Evolutionary conservation across 2,329 filamentous ascomycete species (phyloP).

Genomic region (Corinectria fuckeliana): DNA sequence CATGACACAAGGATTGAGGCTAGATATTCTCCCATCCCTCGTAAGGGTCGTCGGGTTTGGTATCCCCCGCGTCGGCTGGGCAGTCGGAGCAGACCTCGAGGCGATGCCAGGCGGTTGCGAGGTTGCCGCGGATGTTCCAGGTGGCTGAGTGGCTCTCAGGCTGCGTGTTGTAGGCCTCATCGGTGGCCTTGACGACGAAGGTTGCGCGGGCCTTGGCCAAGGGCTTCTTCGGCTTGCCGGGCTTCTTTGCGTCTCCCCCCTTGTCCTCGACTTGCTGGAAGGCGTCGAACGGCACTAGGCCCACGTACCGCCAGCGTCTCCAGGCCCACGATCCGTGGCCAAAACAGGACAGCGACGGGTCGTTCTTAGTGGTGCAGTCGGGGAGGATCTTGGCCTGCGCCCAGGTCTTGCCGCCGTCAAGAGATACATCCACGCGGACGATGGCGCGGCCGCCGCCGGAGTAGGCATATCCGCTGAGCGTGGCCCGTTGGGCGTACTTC

Average conservation of each 20-base stretch:
- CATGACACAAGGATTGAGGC: background rate
- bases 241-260: constrained; percentile 2
- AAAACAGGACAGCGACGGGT: constrained; percentile 38
- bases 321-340: constrained; percentile 66
- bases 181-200: constrained; percentile 69
- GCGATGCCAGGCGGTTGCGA: constrained; percentile 72
- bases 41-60: constrained; percentile 8
- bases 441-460: constrained; percentile 71
- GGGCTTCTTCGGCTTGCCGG: background rate
- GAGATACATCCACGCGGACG: constrained; percentile 70
- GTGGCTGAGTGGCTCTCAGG: constrained; percentile 65
- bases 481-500: constrained; percentile 38
- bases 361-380: constrained; percentile 48
- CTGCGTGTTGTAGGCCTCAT: constrained; percentile 71
- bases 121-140: constrained; percentile 69
- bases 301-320: constrained; percentile 67
- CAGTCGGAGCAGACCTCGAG: constrained; percentile 51
- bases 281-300: constrained; percentile 47
- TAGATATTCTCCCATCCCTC: constrained; percentile 12
- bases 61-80: constrained; percentile 5
- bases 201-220: constrained; percentile 49
- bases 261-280: constrained; percentile 32
- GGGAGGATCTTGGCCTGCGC: constrained; percentile 66
- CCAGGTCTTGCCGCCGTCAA: constrained; percentile 70
- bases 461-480: constrained; percentile 69